These are phyloP conservation scores for Dictyostelium capitatum DNA, from an alignment of 78 protist species.

Conservation along the genomic window DNA sequence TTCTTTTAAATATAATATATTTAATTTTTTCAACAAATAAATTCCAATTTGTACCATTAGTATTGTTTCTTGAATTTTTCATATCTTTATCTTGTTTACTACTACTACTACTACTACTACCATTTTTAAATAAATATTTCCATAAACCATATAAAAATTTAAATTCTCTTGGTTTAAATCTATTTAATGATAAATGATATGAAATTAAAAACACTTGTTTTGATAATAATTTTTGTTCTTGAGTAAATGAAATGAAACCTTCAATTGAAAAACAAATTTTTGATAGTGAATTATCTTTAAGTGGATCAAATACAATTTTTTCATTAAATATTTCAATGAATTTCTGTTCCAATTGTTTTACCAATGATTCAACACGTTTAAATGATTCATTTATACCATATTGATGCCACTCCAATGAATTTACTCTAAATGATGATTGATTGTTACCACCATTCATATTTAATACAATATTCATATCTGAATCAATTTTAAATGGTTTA, in stretches of 20 bases:
- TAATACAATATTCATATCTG: neutral
- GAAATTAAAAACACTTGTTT: neutral
- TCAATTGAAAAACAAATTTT: neutral
- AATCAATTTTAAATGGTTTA: neutral
- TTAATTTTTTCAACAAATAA: neutral
- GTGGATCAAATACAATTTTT: neutral
- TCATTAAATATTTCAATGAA: neutral
- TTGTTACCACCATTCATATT: neutral
- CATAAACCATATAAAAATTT: neutral
- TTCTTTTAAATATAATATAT: neutral
- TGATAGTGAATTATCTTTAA: neutral
- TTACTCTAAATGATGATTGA: too few species aligned
- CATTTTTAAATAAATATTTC: neutral
- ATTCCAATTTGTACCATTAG: neutral
- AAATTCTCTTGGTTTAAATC: neutral
- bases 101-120: too few species aligned
- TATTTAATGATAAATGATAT: conserved; percentile 1
- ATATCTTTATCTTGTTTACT: neutral
- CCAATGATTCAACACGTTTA: neutral
- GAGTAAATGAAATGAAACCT: neutral
- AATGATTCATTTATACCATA: neutral
- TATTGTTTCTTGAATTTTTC: neutral
- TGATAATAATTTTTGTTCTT: conserved; percentile 26
- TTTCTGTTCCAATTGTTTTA: neutral
- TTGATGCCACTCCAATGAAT: conserved; percentile 23